Evolutionary conservation across 768 basidiomycete species (phyloP).

Genomic region (Neoboletus brunneissimus): DNA sequence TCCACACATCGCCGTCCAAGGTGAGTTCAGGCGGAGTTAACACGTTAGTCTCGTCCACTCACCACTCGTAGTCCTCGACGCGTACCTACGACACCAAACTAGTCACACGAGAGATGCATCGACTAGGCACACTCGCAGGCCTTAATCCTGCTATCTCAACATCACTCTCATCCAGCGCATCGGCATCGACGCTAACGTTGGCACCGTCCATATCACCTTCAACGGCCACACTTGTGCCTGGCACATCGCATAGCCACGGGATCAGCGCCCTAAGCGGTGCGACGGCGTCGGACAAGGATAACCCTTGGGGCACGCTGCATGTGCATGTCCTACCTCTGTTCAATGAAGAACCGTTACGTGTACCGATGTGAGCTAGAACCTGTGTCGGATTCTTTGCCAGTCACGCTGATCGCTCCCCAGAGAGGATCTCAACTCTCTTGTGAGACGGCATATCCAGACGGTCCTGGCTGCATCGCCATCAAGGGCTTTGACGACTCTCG

Average conservation of each 20-base stretch:
- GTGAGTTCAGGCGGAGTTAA: conserved; percentile 28
- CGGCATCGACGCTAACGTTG: conserved; percentile 44
- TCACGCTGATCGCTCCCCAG: conserved; percentile 37
- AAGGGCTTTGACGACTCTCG: conserved; percentile 69
- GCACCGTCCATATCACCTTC: conserved; percentile 41
- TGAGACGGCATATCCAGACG: conserved; percentile 72
- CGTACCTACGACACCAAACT: conserved; percentile 80
- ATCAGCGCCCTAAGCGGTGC: conserved; percentile 18
- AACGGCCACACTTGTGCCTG: conserved; percentile 30
- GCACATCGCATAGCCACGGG: conserved; percentile 33
- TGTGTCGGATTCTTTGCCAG: not conserved
- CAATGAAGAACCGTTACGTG: conserved; percentile 82
- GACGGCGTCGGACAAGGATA: conserved; percentile 48
- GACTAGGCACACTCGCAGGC: conserved; percentile 62
- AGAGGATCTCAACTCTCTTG: conserved; percentile 85
- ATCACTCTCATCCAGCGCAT: conserved; percentile 41
- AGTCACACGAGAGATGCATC: conserved; percentile 82
- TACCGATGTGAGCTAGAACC: conserved; percentile 68
- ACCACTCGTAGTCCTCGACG: conserved; percentile 47
- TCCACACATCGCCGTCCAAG: conserved; percentile 35
- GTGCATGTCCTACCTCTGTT: conserved; percentile 88
- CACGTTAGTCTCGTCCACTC: conserved; percentile 6
- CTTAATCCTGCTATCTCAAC: conserved; percentile 45
- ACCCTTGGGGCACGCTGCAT: conserved; percentile 80
- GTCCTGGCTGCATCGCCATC: conserved; percentile 72